These are phyloP conservation scores for Candida broadrunensis DNA, from an alignment of 805 yeast species.

Conservation along the genomic window DNA sequence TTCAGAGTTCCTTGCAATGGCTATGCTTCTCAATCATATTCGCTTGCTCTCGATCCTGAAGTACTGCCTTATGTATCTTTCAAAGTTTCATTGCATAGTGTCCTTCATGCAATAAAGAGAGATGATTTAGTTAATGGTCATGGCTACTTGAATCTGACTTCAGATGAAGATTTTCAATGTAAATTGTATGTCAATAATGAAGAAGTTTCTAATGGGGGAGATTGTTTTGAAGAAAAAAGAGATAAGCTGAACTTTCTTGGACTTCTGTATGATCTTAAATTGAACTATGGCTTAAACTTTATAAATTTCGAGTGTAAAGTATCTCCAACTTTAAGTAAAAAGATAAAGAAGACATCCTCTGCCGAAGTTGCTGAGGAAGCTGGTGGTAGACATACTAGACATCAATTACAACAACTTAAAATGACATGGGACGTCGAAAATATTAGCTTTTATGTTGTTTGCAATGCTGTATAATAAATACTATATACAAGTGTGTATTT, in stretches of 20 bases:
- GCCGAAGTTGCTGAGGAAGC: constrained; percentile 22
- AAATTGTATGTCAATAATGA: constrained; percentile 36
- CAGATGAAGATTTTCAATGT: constrained; percentile 43
- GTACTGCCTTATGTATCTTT: constrained; percentile 30
- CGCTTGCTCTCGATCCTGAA: constrained; percentile 36
- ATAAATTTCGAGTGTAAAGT: constrained; percentile 40
- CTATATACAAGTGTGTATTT: neutral
- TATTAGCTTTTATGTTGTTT: constrained; percentile 30
- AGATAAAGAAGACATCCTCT: constrained; percentile 22
- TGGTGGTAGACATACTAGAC: constrained; percentile 44
- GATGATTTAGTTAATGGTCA: constrained; percentile 32
- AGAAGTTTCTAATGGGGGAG: constrained; percentile 32
- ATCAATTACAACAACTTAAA: constrained; percentile 42
- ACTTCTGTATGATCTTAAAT: constrained; percentile 35
- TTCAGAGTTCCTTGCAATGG: constrained; percentile 38
- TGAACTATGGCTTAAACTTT: constrained; percentile 38
- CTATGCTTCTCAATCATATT: constrained; percentile 35
- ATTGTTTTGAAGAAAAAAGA: constrained; percentile 24
- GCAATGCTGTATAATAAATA: constrained; percentile 18
- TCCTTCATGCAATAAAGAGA: constrained; percentile 27
- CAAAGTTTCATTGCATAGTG: constrained; percentile 32
- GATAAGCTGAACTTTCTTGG: constrained; percentile 18
- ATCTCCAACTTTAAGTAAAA: constrained; percentile 36
- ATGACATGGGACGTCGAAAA: constrained; percentile 46
- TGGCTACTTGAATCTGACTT: constrained; percentile 25